Evolutionary conservation across 805 yeast species (phyloP), one percentile per base, ranked within the genome.

Genomic region (Metschnikowia borealis): DNA sequence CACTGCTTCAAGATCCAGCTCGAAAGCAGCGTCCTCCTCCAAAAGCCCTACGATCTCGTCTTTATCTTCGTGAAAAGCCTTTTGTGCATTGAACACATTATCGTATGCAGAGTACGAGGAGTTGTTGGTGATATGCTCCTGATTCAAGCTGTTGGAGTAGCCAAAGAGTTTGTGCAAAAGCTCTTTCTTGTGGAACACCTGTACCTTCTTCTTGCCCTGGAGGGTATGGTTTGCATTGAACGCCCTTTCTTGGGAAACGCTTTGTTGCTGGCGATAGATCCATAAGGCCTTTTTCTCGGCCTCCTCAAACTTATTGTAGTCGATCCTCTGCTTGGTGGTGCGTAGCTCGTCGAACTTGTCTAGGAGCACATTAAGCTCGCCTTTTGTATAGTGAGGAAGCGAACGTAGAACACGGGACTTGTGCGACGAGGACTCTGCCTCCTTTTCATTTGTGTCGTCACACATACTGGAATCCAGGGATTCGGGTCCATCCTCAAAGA

Each of bases 31-130:
- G 51, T 73, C 75, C 44, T 71, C 73, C 6, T 63, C 65, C 17
- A 72, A 41, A 6, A 73, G 55, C 23, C 54, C 54, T 33, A 57
- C 50, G 8, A 73, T 69, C 49, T 73, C 78, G 42, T 69, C 73
- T 46, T 71, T 69, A 51, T 73, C 77, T 52, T 73, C 77, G 44
- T 70, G 71, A 44, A 68, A 69, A 5, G 73, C 64, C 53, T 67
- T 71, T 46, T 68, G 73, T 1, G 70, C 64, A 49, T 64, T 73
- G 51, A 67, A 56, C 10, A 62, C 59, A 53, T 68, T 71, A 50
- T 73, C 77, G 8, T 68, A 48, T 5, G 74, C 59, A 5, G 73
- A 66, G 55, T 73, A 70, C 10, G 68, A 58, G 15, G 75, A 63
- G 58, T 73, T 73, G 55, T 73, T 73, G 44, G 77, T 73, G 51